phyloP scores from a whole-genome alignment of 495 filamentous ascomycete species.

The Aspergillus avenaceus region DNA sequence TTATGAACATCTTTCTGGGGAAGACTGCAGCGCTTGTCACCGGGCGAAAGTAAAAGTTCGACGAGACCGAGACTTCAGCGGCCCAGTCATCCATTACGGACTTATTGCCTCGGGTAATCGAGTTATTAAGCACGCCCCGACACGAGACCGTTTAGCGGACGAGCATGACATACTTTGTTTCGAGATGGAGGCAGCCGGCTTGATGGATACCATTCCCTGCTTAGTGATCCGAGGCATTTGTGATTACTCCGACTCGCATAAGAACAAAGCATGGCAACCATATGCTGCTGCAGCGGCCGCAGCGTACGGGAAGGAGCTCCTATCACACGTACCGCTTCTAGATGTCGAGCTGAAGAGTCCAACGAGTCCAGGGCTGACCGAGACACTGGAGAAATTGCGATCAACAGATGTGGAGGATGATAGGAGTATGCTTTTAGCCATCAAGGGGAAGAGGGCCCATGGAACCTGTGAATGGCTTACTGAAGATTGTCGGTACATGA shows the following conservation, averaged over 20 bases:
- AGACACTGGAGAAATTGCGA: too few species aligned
- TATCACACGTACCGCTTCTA: too few species aligned
- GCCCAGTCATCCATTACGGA: conserved; percentile 22
- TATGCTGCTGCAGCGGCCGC: conserved; percentile 37
- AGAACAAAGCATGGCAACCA: conserved; percentile 35
- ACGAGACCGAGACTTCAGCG: conserved; percentile 15
- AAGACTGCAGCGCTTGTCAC: conserved; percentile 19
- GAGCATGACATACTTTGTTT: conserved; percentile 21
- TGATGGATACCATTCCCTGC: conserved; percentile 34
- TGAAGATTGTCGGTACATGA: conserved; percentile 28
- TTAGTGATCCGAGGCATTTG: conserved; percentile 36
- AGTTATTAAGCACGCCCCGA: conserved; percentile 17
- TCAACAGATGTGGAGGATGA: too few species aligned
- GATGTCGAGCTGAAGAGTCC: too few species aligned
- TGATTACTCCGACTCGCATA: conserved; percentile 41
- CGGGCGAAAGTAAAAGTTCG: conserved; percentile 6
- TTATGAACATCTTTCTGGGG: conserved; percentile 21
- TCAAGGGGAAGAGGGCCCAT: conserved; percentile 19
- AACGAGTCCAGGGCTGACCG: too few species aligned
- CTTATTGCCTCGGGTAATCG: conserved; percentile 22
- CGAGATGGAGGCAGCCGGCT: conserved; percentile 45
- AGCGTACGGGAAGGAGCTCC: too few species aligned
- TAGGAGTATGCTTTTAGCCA: too few species aligned
- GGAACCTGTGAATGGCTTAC: conserved; percentile 48
- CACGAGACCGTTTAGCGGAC: conserved; percentile 19